phyloP scores from a whole-genome alignment of 177 flowering plant genomes.

The Viscum album region DNA sequence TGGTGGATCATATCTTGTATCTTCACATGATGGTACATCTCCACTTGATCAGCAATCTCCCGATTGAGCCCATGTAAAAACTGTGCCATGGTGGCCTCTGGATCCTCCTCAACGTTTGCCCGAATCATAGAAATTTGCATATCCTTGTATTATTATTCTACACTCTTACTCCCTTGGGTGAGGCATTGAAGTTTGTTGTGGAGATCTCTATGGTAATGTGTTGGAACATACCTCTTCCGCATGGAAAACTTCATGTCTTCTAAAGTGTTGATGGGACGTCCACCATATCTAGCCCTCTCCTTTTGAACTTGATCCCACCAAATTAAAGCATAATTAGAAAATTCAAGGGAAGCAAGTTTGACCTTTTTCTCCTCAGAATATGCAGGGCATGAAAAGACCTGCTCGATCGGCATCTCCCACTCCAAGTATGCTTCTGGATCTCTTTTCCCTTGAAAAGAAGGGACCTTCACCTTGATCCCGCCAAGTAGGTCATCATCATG shows the following conservation, averaged over 20 bases:
- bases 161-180: background rate
- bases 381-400: background rate
- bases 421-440: background rate
- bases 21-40: background rate
- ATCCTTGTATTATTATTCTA: background rate
- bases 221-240: too few relatives aligned
- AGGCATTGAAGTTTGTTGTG: background rate
- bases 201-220: background rate
- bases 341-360: background rate
- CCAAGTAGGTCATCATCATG: background rate
- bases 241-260: too few relatives aligned
- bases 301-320: background rate
- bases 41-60: background rate
- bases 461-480: background rate
- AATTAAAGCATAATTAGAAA: background rate
- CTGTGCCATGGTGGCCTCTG: background rate
- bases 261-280: background rate
- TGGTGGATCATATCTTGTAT: background rate
- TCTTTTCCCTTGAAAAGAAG: background rate
- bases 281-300: background rate
- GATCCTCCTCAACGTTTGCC: background rate
- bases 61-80: background rate
- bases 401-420: background rate
- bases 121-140: background rate
- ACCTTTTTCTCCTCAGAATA: background rate